These are phyloP conservation scores for Samsoniella hepiali DNA, from an alignment of 2,329 filamentous ascomycete genomes.

Conservation along the genomic window DNA sequence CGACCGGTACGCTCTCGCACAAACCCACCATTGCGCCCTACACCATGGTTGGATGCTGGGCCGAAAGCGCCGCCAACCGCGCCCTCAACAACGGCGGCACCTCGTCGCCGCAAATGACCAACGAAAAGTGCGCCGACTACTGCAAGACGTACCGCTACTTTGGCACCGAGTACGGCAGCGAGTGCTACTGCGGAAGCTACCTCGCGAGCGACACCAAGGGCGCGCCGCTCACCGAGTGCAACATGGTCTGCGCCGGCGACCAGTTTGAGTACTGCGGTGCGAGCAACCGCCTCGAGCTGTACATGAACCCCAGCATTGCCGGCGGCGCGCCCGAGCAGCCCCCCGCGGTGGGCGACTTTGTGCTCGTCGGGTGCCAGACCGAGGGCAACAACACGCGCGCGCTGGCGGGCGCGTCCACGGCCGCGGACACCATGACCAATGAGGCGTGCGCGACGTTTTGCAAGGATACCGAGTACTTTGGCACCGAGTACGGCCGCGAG, in stretches of 20 bases:
- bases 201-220: slow-evolving; percentile 27
- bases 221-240: slow-evolving; percentile 33
- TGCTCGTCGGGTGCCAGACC: slow-evolving; percentile 35
- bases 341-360: slow-evolving; percentile 31
- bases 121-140: slow-evolving; percentile 32
- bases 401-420: slow-evolving; percentile 26
- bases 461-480: slow-evolving; percentile 31
- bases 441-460: slow-evolving; percentile 33
- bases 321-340: slow-evolving; percentile 32
- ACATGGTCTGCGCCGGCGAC: slow-evolving; percentile 34
- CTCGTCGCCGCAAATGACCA: slow-evolving; percentile 30
- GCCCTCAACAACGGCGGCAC: slow-evolving; percentile 32
- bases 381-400: slow-evolving; percentile 36
- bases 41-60: slow-evolving; percentile 40
- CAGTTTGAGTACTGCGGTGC: slow-evolving; percentile 34
- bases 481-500: slow-evolving; percentile 38
- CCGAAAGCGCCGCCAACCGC: slow-evolving; percentile 34
- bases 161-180: slow-evolving; percentile 38
- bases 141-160: slow-evolving; percentile 40
- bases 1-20: slow-evolving; percentile 25
- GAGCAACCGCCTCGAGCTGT: slow-evolving; percentile 33
- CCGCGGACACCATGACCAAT: slow-evolving; percentile 33
- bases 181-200: slow-evolving; percentile 39
- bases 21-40: slow-evolving; percentile 32
- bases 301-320: slow-evolving; percentile 29